Evolutionary conservation across 148 eudicot genomes (phyloP), one percentile per base, ranked within the genome.

Genomic region (Amaranthus palmeri): DNA sequence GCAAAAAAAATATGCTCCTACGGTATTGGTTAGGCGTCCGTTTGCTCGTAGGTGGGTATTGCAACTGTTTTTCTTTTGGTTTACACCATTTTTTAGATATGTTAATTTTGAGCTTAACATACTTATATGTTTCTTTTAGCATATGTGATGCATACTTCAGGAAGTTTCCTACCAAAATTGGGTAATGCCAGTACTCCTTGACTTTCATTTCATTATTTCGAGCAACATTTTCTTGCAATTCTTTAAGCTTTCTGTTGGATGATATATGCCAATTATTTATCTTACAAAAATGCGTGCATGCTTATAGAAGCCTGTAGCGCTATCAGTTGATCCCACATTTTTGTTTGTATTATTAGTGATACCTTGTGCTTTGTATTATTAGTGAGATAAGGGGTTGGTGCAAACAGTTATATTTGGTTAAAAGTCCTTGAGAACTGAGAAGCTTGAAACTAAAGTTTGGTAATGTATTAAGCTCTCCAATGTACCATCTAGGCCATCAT

Each of bases 1-100:
- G 81, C 98, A 91, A 85, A 95, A 95, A 83, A 95, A 95, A 79
- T 95, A 95, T 83, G 97, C 98, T 45, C 98, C 98, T 10, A 85
- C 65, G 77, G 90, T 95, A 65, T 88, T 91, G 61, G 71, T 95
- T 76, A 85, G 98, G 78, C 98, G 98, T 62, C 97, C 98, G 59
- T 88, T 84, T 81, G 85, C 92, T 54, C 87, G 98, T 67, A 95
- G 98, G 98, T 95, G 43, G 56, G 61, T 9, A 41, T 52, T 8
- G 12, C 64, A 48, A 6, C 57, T 69, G 9, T 50, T 9, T n/a
- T 58, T 3, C 51, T n/a, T 65, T 17, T 15, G 17, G 59, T 10
- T 45, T 53, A 72, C 55, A n/a, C 43, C 8, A 45, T 18, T 46
- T 45, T 55, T 55, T 44, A 47, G 57, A 12, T 5, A 18, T 63